Evolutionary conservation across 192 early-diverging fungal genomes (phyloP), one percentile per base, ranked within the genome.

Genomic region (Allomyces arbusculus): DNA sequence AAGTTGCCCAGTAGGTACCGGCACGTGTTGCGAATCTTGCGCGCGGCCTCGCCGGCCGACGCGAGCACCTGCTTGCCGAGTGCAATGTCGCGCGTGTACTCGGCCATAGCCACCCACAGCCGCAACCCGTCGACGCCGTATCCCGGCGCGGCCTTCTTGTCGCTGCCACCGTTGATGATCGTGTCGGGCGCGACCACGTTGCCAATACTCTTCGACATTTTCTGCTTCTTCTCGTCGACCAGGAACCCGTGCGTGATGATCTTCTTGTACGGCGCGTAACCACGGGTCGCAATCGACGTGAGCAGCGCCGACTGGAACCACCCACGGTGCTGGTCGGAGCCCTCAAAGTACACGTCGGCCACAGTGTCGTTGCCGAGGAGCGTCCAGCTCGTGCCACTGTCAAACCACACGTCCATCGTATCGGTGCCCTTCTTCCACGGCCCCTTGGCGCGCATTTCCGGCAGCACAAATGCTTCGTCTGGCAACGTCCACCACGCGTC

Each of bases 331-430:
- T 90, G 89, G 70, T 90, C 87, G 65, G 81, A 86, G 19, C 89
- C 89, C 69, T 90, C 87, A 9, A 80, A 66, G 73, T 88, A 89
- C 64, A 89, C 73, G 75, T 89, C 87, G 3, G 86, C 86, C 12
- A 82, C 68, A 61, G 75, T 14, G 16, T 58, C 69, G 50, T 72
- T 77, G 45, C 78, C 79, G 0, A 90, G 69, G 68, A 83, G 71
- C 28, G 82, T 83, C 89, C 89, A 89, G 24, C 83, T 86, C 45
- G 82, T 84, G 9, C 89, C 89, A 67, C 84, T 87, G 68, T 90
- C 89, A 66, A 90, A 90, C 87, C 89, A 90, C 24, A 90, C 89
- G 65, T 90, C 89, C 89, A 90, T 89, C 0, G 87, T 90, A 67
- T 90, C 89, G 40, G 70, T 75, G n/a, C 88, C 87, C 45, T 77